Evolutionary conservation across 2,329 filamentous ascomycete species (phyloP), one percentile per base, ranked within the genome.

Genomic region (Ophiostoma fasciatum): DNA sequence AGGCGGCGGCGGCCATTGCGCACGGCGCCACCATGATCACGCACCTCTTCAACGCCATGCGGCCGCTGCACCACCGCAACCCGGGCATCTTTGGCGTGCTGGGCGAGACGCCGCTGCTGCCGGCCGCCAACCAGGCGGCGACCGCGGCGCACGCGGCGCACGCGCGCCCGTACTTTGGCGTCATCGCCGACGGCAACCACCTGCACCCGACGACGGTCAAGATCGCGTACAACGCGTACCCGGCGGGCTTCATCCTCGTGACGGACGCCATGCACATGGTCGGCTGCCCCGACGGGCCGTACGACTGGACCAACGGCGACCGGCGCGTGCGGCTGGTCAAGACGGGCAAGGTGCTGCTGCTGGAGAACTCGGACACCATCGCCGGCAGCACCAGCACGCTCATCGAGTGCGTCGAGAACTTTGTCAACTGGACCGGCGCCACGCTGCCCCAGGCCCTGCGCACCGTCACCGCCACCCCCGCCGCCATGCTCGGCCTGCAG

Each of bases 41-140:
- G 0, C 85, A 94, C 51, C 66, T 94, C 2, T 94, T 93, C 71
- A 94, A 94, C 54, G 85, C 85, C 19, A 94, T 94, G 85, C 71
- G 77, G 1, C 84, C 84, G 12, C 72, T 93, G 34, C 82, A 90
- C 55, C 84, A 94, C 63, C 79, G 87, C 39, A 85, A 94, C 56
- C 85, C 87, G 0, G 85, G 85, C 26, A 75, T 94, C 47, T 93
- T 93, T 52, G 87, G 87, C 20, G 73, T 92, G 1, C 62, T 94
- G 12, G 84, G 85, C 41, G 70, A 71, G 42, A 68, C 33, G 5
- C 27, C 39, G 2, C 35, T 41, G 3, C 29, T 39, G 15, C 28
- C 32, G 5, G 13, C 68, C 8, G 64, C 56, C 42, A 50, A 61
- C 37, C 54, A 59, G 11, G 23, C 13, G 19, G 32, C 12, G 13